These are phyloP conservation scores for Geranomyces michiganensis DNA, from an alignment of 192 early-diverging fungal genomes.

Conservation along the genomic window DNA sequence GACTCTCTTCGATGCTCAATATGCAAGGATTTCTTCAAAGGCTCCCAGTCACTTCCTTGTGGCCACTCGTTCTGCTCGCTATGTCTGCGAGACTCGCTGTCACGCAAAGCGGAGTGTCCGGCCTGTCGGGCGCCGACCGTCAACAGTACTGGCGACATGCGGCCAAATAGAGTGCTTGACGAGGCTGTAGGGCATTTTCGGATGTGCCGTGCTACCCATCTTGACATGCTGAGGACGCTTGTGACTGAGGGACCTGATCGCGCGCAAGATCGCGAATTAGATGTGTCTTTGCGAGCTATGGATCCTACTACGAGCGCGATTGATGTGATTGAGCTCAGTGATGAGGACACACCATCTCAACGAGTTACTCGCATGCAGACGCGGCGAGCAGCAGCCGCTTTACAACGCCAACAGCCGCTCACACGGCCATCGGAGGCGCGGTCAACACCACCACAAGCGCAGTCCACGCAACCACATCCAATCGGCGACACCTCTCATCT, in stretches of 20 bases:
- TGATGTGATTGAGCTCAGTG: neutral
- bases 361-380: neutral
- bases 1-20: constrained; percentile 73
- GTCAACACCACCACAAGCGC: no score
- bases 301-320: neutral
- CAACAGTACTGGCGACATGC: constrained; percentile 30
- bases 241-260: neutral
- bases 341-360: neutral
- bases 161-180: constrained; percentile 27
- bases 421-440: no score
- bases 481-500: neutral
- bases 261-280: neutral
- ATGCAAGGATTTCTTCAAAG: constrained; percentile 70
- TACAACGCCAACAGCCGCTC: no score
- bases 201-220: neutral
- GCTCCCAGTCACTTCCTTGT: constrained; percentile 48
- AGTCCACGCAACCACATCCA: neutral
- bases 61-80: constrained; percentile 78
- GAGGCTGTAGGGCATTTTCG: neutral
- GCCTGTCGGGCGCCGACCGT: constrained; percentile 54
- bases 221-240: neutral
- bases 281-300: neutral
- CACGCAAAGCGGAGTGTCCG: constrained; percentile 65
- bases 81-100: constrained; percentile 68
- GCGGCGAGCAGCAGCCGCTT: neutral